Percentiles rank a stretch among this genome's conserved stretches.
Evolutionary conservation across 768 basidiomycete species (phyloP).

Genomic region (Pleurotus pulmonarius): DNA sequence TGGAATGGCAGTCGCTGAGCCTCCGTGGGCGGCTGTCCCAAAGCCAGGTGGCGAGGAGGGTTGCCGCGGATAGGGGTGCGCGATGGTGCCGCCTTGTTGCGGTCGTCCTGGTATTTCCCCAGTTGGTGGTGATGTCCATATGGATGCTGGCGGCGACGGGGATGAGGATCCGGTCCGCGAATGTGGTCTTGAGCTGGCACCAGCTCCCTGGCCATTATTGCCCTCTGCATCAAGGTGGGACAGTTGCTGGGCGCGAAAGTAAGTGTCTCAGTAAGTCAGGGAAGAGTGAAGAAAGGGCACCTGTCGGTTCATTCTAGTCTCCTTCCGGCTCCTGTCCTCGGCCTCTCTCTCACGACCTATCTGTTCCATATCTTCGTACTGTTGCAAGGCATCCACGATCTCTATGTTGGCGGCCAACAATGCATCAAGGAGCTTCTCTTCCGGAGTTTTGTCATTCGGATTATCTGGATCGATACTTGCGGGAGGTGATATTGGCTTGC

Average conservation of each 20-base stretch:
- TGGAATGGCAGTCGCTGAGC: conserved; percentile 10
- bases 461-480: conserved; percentile 20
- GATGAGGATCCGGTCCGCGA: conserved; percentile 44
- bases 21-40: conserved; percentile 9
- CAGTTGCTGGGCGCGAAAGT: conserved; percentile 18
- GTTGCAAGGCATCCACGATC: conserved; percentile 60
- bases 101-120: conserved; percentile 8
- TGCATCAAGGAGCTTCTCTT: conserved; percentile 72
- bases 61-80: conserved; percentile 15
- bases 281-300: conserved; percentile 21
- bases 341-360: conserved; percentile 61
- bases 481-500: conserved; percentile 10
- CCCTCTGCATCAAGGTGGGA: conserved; percentile 35
- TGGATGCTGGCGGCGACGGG: conserved; percentile 29
- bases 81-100: neutral
- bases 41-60: conserved; percentile 13
- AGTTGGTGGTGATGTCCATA: conserved; percentile 21
- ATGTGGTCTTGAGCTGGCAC: conserved; percentile 28
- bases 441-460: conserved; percentile 49
- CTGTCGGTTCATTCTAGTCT: conserved; percentile 60
- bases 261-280: neutral
- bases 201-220: conserved; percentile 22
- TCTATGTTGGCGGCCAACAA: conserved; percentile 73
- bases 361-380: conserved; percentile 76
- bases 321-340: conserved; percentile 68